Evolutionary conservation across 2,329 filamentous ascomycete genomes (phyloP).

Genomic region (Emmonsia crescens): DNA sequence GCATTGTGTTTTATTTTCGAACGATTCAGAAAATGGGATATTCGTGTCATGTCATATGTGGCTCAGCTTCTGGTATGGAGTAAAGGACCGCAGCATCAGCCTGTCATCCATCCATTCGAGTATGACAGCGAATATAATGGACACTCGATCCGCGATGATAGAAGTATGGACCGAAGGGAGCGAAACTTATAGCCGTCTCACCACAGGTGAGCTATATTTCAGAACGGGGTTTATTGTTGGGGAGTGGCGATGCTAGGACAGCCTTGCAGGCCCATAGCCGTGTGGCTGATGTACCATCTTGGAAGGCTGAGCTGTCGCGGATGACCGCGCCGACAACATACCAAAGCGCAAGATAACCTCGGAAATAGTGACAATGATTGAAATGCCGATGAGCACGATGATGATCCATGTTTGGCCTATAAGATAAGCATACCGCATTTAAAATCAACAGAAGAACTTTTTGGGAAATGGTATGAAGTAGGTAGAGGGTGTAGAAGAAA

Average conservation of each 20-base stretch:
- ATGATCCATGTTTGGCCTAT: constrained; percentile 88
- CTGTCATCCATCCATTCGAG: neutral
- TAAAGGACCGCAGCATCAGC: no score
- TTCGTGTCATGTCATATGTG: no score
- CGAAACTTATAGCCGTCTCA: neutral
- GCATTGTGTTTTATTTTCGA: no score
- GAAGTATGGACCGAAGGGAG: no score
- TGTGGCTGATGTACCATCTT: neutral
- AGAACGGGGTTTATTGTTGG: neutral
- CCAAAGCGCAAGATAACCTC: constrained; percentile 82
- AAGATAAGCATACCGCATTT: neutral
- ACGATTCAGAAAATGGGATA: no score
- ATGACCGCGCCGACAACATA: constrained; percentile 43
- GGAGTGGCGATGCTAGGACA: neutral
- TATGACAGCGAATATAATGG: neutral
- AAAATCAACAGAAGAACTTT: neutral
- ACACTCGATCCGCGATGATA: neutral
- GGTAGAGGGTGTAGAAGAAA: constrained; percentile 2
- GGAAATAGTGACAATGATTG: constrained; percentile 79
- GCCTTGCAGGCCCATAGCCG: neutral
- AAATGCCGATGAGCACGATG: constrained; percentile 83
- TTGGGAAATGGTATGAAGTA: neutral
- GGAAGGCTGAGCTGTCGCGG: neutral
- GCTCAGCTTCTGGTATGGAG: no score
- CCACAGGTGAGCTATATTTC: no score